Evolutionary conservation across 2,329 filamentous ascomycete species (phyloP).

Genomic region (Drechmeria coniospora): DNA sequence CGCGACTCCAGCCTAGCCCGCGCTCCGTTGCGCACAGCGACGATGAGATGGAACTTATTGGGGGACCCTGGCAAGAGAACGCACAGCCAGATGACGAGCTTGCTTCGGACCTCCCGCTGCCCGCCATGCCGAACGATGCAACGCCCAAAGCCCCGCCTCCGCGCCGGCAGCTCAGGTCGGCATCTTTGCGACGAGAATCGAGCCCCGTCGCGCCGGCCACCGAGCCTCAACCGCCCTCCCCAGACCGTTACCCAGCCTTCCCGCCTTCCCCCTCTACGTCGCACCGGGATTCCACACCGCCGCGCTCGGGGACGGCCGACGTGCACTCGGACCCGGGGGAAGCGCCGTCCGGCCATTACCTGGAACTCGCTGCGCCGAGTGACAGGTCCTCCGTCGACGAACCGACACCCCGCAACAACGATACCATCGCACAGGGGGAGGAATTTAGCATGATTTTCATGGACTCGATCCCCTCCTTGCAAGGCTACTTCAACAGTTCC

Average conservation of each 20-base stretch:
- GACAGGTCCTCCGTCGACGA: slow-evolving; percentile 19
- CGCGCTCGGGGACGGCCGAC: too few species aligned
- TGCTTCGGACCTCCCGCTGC: slow-evolving; percentile 36
- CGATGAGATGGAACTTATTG: slow-evolving; percentile 15
- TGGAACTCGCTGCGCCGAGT: slow-evolving; percentile 15
- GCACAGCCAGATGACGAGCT: slow-evolving; percentile 4
- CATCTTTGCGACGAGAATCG: too few species aligned
- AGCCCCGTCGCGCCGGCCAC: too few species aligned
- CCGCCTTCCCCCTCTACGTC: slow-evolving; percentile 4
- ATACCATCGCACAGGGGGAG: slow-evolving; percentile 34
- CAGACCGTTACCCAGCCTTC: too few species aligned
- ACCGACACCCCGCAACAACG: slow-evolving; percentile 13
- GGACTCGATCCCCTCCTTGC: slow-evolving; percentile 36
- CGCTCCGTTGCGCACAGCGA: slow-evolving; percentile 8
- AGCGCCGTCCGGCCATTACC: slow-evolving; percentile 12
- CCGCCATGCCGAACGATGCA: slow-evolving; percentile 21
- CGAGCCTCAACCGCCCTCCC: too few species aligned
- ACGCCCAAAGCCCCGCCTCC: slow-evolving; percentile 16
- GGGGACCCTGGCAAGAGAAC: slow-evolving; percentile 8
- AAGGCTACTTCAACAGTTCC: slow-evolving; percentile 21
- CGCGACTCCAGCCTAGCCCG: slow-evolving; percentile 2
- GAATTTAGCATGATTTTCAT: slow-evolving; percentile 46
- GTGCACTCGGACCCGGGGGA: too few species aligned
- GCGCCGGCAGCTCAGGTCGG: slow-evolving; percentile 1
- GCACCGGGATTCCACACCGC: not conserved